Conservation (phyloP, 768 basidiomycete species). For the Suillus subluteus region DNA sequence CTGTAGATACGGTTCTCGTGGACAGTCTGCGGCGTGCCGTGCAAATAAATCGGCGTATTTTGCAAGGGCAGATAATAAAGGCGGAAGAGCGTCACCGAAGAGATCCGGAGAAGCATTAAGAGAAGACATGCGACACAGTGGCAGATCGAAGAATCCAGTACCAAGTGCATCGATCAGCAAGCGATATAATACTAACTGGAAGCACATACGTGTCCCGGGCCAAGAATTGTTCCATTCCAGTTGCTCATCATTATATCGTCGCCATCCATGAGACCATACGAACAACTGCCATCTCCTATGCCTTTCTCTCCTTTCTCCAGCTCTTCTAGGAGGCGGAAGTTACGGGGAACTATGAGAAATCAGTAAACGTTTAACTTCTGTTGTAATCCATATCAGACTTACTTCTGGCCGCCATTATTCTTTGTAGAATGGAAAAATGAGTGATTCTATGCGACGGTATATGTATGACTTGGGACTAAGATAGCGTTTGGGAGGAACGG, state of each 20-base stretch:
- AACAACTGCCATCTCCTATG: conserved; percentile 97
- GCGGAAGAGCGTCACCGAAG: neutral
- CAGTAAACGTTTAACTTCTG: neutral
- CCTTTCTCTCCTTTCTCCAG: conserved; percentile 99
- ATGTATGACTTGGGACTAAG: neutral
- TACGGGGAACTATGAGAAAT: conserved; percentile 81
- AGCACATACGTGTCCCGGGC: conserved; percentile 88
- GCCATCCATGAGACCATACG: conserved; percentile 92
- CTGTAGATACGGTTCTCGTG: conserved; percentile 99
- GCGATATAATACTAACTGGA: neutral
- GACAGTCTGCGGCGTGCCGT: conserved; percentile 63
- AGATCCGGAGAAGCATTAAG: neutral
- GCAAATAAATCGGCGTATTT: neutral
- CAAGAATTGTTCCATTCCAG: conserved; percentile 99
- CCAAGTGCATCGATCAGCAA: conserved; percentile 1
- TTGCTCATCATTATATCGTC: conserved; percentile 98
- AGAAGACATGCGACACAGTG: neutral
- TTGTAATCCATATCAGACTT: conserved; percentile 18
- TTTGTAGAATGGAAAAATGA: conserved; percentile 16
- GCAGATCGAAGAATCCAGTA: conserved; percentile 1
- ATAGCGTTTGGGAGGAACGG: conserved; percentile 4
- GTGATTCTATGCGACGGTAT: neutral
- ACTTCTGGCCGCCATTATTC: conserved; percentile 63
- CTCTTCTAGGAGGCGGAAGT: conserved; percentile 96
- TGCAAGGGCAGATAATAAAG: neutral